These are phyloP conservation scores for Suillus luteus DNA, from an alignment of 768 basidiomycete species.

Conservation along the genomic window DNA sequence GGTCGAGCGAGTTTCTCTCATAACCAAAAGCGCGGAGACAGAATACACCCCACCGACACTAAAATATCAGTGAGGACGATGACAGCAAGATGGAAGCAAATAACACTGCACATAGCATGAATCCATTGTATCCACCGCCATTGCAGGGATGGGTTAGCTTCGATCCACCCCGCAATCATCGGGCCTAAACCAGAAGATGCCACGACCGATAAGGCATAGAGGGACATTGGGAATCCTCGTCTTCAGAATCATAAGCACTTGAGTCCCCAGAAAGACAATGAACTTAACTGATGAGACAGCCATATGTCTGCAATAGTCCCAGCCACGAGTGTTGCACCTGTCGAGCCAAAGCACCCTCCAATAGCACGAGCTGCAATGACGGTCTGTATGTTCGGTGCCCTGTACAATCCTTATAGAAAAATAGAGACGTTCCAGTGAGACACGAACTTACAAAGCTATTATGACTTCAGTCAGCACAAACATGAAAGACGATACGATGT, in stretches of 20 bases:
- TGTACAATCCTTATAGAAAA: slow-evolving; percentile 14
- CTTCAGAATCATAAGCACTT: slow-evolving; percentile 35
- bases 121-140: slow-evolving; percentile 92
- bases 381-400: slow-evolving; percentile 52
- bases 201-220: slow-evolving; percentile 65
- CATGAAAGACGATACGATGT: slow-evolving; percentile 49
- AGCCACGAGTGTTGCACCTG: slow-evolving; percentile 71
- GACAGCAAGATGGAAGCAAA: slow-evolving; percentile 7
- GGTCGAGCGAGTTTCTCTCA: slow-evolving; percentile 74
- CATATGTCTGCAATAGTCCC: slow-evolving; percentile 77
- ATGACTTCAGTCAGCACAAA: slow-evolving; percentile 54
- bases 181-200: slow-evolving; percentile 67
- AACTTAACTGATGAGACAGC: slow-evolving; percentile 55
- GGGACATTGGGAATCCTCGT: slow-evolving; percentile 76
- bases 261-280: not conserved
- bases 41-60: slow-evolving; percentile 58
- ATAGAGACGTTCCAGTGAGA: not conserved
- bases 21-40: slow-evolving; percentile 49
- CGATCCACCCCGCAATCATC: slow-evolving; percentile 65
- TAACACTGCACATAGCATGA: slow-evolving; percentile 53
- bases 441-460: slow-evolving; percentile 30
- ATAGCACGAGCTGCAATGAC: slow-evolving; percentile 70
- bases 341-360: slow-evolving; percentile 67
- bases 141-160: slow-evolving; percentile 53
- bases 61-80: slow-evolving; percentile 11